phyloP scores from a whole-genome alignment of 768 basidiomycete genomes.

The Trametes cinnabarina region DNA sequence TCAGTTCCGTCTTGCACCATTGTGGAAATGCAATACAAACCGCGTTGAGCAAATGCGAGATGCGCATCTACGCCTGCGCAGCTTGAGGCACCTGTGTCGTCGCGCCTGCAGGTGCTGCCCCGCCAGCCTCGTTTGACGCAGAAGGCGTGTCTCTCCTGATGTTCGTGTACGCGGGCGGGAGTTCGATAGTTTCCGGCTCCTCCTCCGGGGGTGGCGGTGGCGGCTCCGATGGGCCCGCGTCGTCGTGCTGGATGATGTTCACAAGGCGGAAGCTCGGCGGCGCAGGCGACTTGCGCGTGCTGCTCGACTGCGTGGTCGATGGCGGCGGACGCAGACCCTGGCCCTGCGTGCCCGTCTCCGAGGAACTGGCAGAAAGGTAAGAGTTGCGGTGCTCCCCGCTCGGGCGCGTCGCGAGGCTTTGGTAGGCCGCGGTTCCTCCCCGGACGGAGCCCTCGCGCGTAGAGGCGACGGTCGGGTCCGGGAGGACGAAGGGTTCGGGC shows the following conservation, averaged over 20 bases:
- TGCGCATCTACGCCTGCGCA: neutral
- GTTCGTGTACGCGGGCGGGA: constrained; percentile 81
- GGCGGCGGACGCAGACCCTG: constrained; percentile 17
- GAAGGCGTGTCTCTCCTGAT: constrained; percentile 31
- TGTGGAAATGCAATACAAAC: neutral
- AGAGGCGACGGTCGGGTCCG: constrained; percentile 53
- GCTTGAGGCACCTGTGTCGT: neutral
- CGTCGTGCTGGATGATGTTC: constrained; percentile 83
- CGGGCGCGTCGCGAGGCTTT: constrained; percentile 7
- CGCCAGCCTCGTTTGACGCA: neutral
- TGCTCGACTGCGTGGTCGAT: constrained; percentile 29
- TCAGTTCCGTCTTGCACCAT: neutral
- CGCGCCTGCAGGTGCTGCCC: neutral
- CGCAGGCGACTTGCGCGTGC: constrained; percentile 45
- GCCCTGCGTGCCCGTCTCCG: constrained; percentile 10
- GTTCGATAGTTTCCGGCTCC: constrained; percentile 72
- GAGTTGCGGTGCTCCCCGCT: constrained; percentile 21
- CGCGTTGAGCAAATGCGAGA: neutral
- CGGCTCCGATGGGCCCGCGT: constrained; percentile 61
- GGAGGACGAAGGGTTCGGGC: constrained; percentile 73
- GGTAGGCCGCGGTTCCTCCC: neutral
- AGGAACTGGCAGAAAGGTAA: constrained; percentile 21
- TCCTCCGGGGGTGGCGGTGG: constrained; percentile 38
- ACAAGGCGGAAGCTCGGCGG: constrained; percentile 61
- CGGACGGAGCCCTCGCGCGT: constrained; percentile 31